phyloP scores from a whole-genome alignment of 306 rosid species.

The Prinsepia uniflora region DNA sequence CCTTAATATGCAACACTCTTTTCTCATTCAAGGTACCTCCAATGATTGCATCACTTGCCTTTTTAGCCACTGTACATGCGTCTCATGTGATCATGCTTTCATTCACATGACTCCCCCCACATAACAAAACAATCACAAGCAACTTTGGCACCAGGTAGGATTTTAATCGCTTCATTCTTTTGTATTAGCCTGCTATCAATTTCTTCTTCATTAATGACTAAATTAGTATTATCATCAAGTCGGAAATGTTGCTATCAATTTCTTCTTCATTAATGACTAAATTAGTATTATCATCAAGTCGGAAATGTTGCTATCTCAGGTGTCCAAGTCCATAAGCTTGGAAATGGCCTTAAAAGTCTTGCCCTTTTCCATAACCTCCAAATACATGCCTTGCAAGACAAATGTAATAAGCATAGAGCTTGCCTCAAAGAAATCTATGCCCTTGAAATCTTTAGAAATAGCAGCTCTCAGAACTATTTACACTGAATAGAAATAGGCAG shows the following conservation, averaged over 20 bases:
- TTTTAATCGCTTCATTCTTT: slow-evolving; percentile 62
- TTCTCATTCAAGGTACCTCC: slow-evolving; percentile 85
- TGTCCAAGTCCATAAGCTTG: slow-evolving; percentile 70
- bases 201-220: slow-evolving; percentile 37
- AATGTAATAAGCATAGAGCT: slow-evolving; percentile 77
- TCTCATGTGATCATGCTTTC: slow-evolving; percentile 95
- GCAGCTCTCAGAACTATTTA: slow-evolving; percentile 59
- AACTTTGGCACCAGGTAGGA: slow-evolving; percentile 67
- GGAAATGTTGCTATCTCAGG: slow-evolving; percentile 62
- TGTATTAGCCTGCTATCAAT: slow-evolving; percentile 65
- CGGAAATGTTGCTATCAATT: slow-evolving; percentile 49
- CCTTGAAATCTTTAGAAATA: slow-evolving; percentile 45
- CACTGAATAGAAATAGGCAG: slow-evolving; percentile 82
- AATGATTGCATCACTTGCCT: slow-evolving; percentile 57
- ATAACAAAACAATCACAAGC: slow-evolving; percentile 66
- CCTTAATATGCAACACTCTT: slow-evolving; percentile 73
- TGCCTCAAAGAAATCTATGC: slow-evolving; percentile 81
- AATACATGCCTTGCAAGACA: slow-evolving; percentile 71
- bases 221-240: slow-evolving; percentile 47
- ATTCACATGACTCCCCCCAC: slow-evolving; percentile 76
- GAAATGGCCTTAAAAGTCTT: slow-evolving; percentile 83
- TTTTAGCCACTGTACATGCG: slow-evolving; percentile 53
- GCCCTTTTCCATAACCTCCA: slow-evolving; percentile 79
- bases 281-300: slow-evolving; percentile 45
- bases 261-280: slow-evolving; percentile 40